A percentile compares a stretch with the other conserved stretches of the same genome.
Conservation (phyloP, 192 early-diverging fungal genomes). For the Rhizoclosmatium sp. region DNA sequence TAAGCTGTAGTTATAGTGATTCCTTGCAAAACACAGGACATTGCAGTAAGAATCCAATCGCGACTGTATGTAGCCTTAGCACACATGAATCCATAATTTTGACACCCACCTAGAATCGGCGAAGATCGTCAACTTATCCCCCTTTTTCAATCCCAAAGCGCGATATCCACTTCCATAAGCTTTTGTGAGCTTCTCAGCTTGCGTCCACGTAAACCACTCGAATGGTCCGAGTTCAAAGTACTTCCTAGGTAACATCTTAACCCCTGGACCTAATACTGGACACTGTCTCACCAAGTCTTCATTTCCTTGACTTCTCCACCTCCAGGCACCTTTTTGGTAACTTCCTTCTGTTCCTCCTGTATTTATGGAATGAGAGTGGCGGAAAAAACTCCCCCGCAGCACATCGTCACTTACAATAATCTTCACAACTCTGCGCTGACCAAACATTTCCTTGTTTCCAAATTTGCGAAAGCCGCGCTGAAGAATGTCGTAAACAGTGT, state of each 20-base stretch:
- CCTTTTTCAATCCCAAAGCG: conserved; percentile 64
- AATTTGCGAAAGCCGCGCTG: conserved; percentile 7
- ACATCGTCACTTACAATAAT: conserved; percentile 58
- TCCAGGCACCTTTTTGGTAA: conserved; percentile 60
- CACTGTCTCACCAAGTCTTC: conserved; percentile 70
- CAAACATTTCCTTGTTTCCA: conserved; percentile 51
- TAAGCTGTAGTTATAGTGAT: conserved; percentile 82
- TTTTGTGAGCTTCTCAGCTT: conserved; percentile 59
- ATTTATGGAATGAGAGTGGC: neutral
- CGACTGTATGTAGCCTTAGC: conserved; percentile 28
- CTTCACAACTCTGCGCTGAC: conserved; percentile 70
- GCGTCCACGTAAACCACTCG: conserved; percentile 81
- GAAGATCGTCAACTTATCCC: conserved; percentile 58
- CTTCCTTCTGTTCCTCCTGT: conserved; percentile 75
- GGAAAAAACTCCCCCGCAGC: conserved; percentile 11
- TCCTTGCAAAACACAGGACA: conserved; percentile 71
- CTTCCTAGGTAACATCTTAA: conserved; percentile 77
- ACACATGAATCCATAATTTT: neutral
- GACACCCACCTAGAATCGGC: conserved; percentile 47
- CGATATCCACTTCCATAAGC: conserved; percentile 78
- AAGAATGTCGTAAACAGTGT: conserved; percentile 46
- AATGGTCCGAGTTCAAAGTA: conserved; percentile 80
- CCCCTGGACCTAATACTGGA: conserved; percentile 56
- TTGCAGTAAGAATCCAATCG: conserved; percentile 73
- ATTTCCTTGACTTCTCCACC: conserved; percentile 69